Evolutionary conservation across 495 filamentous ascomycete species (phyloP), one percentile per base, ranked within the genome.

Genomic region (Trichocladium uniseriatum): DNA sequence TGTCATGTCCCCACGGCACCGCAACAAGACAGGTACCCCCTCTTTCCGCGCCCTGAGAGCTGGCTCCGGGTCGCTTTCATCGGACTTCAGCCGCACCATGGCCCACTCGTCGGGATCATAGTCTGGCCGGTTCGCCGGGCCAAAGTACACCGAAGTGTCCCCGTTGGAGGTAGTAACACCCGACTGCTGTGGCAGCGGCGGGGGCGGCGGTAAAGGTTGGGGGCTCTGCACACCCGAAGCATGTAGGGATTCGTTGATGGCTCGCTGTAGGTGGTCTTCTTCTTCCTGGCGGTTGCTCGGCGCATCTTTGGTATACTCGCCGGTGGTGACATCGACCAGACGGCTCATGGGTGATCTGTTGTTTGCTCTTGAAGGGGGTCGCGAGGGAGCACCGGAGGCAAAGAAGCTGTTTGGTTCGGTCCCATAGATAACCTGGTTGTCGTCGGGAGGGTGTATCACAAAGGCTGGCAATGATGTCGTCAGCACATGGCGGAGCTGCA

Each of bases 71-170:
- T 68, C 60, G 5, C 51, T 8, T 1, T 58, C 53, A 6, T 39
- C 29, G 2, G 38, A 24, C 19, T 48, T 56, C 13, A 56, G 24
- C 5, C 76, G 64, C 4, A 86, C 80, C 77, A 95, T 71, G n/a
- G 81, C 84, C 89, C 89, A 95, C 28, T 78, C 61, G 34, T 69
- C 71, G n/a, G 76, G 67, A 32, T 91, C 80, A 58, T 94, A 94
- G 43, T 84, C 65, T 14, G 75, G 71, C 16, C 79, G 75, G n/a
- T 74, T 87, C 2, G 89, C 87, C 22, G 83, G 84, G 5, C 80
- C 79, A 65, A 94, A 91, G 18, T 79, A 48, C 15, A 62, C 63
- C 9, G 56, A 40, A 24, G 54, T 57, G 0, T 59, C 57, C 11
- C 64, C 63, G 24, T 55, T 58, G 24, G 60, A 55, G 13, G 62